Percentiles rank a stretch among this genome's conserved stretches.
These are phyloP conservation scores for Secale cereale DNA, from an alignment of 176 grass and related monocot species.

Conservation along the genomic window DNA sequence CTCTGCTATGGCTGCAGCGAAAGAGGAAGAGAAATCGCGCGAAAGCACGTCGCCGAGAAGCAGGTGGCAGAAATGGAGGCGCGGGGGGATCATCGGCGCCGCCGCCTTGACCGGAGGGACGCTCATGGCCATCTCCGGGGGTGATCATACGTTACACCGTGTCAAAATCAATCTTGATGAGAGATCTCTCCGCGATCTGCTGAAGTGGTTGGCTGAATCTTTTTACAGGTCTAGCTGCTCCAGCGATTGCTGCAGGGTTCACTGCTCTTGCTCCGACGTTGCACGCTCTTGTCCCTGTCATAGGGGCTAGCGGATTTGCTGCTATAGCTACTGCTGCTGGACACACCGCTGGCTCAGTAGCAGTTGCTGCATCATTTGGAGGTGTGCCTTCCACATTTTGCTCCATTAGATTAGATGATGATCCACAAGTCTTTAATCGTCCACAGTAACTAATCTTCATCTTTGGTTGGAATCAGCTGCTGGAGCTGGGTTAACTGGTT, in stretches of 20 bases:
- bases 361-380: slow-evolving; percentile 97
- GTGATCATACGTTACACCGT: slow-evolving; percentile 34
- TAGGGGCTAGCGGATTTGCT: slow-evolving; percentile 95
- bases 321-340: slow-evolving; percentile 90
- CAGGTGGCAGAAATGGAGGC: slow-evolving; percentile 84
- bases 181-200: neutral
- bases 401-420: neutral
- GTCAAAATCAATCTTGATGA: neutral
- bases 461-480: slow-evolving; percentile 62
- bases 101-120: slow-evolving; percentile 93
- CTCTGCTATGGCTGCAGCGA: slow-evolving; percentile 99
- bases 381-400: slow-evolving; percentile 29
- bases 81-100: slow-evolving; percentile 86
- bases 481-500: slow-evolving; percentile 95
- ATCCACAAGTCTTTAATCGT: neutral
- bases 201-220: neutral
- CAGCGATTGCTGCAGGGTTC: slow-evolving; percentile 95
- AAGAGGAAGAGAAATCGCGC: slow-evolving; percentile 54
- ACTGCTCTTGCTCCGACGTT: slow-evolving; percentile 80
- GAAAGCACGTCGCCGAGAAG: slow-evolving; percentile 47
- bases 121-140: slow-evolving; percentile 88
- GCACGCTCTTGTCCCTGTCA: slow-evolving; percentile 72
- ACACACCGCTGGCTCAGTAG: slow-evolving; percentile 79
- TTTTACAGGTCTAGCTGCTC: slow-evolving; percentile 86
- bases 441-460: slow-evolving; percentile 20